Evolutionary conservation across 1,284 basidiomycete species (phyloP).

Genomic region (Moesziomyces sp.): DNA sequence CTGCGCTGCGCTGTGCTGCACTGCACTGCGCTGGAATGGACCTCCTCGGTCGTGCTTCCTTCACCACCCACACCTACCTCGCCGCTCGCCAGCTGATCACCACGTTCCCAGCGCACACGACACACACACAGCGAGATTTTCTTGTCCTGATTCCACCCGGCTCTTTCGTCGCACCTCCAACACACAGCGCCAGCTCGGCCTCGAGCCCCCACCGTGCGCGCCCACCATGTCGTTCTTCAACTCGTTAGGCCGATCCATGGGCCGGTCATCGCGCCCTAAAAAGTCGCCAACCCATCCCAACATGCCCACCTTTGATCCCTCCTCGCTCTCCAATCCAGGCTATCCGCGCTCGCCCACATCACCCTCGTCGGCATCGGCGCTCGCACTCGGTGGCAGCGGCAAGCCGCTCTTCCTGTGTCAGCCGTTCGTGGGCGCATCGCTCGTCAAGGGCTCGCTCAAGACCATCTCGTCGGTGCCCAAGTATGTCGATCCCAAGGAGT

Average conservation of each 20-base stretch:
- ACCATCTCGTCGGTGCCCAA: conserved; percentile 97
- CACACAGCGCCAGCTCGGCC: too few species aligned
- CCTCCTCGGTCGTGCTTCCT: too few species aligned
- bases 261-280: conserved; percentile 58
- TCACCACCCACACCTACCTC: too few species aligned
- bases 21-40: too few species aligned
- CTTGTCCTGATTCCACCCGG: too few species aligned
- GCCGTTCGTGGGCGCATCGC: conserved; percentile 88
- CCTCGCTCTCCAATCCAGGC: conserved; percentile 5
- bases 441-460: conserved; percentile 98
- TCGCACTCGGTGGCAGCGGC: conserved; percentile 29
- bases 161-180: too few species aligned
- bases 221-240: conserved; percentile 62
- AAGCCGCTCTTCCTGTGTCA: conserved; percentile 67
- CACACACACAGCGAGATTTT: too few species aligned
- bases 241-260: conserved; percentile 62
- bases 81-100: too few species aligned
- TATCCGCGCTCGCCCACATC: conserved; percentile 32
- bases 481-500: conserved; percentile 76
- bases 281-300: conserved; percentile 53
- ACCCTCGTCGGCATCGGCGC: conserved; percentile 15
- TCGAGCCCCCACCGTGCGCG: not conserved
- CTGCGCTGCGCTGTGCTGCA: too few species aligned
- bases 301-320: conserved; percentile 52
- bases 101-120: too few species aligned